These are phyloP conservation scores for Saturnispora saitoi DNA, from an alignment of 805 yeast species.

Conservation along the genomic window DNA sequence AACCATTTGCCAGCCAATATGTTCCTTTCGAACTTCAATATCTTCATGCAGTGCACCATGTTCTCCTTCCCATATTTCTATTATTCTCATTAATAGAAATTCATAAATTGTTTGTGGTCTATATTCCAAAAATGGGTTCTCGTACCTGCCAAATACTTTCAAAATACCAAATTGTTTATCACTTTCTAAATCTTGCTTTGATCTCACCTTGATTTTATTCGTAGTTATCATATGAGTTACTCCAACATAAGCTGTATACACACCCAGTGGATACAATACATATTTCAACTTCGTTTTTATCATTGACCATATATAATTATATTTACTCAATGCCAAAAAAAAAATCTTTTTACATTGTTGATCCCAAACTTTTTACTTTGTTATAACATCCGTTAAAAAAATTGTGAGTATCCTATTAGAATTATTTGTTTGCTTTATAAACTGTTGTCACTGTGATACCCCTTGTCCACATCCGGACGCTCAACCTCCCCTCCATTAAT, in stretches of 20 bases:
- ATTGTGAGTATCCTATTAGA: too few species aligned
- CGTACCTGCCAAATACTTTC: slow-evolving; percentile 67
- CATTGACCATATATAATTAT: neutral
- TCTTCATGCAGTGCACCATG: slow-evolving; percentile 52
- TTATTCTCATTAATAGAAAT: slow-evolving; percentile 62
- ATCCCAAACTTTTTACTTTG: too few species aligned
- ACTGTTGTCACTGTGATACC: slow-evolving; percentile 5
- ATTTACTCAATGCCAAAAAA: neutral
- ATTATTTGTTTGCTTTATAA: neutral
- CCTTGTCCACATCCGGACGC: slow-evolving; percentile 2
- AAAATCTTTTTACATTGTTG: neutral
- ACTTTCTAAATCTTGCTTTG: neutral
- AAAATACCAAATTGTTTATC: slow-evolving; percentile 35
- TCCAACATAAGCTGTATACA: slow-evolving; percentile 60
- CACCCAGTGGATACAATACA: slow-evolving; percentile 33
- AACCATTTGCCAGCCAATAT: slow-evolving; percentile 57
- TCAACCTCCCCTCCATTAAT: slow-evolving; percentile 10
- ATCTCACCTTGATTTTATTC: slow-evolving; percentile 13
- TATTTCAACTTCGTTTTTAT: slow-evolving; percentile 15
- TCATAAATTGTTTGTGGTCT: slow-evolving; percentile 85
- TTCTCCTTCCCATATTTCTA: slow-evolving; percentile 42
- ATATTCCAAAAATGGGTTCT: slow-evolving; percentile 86
- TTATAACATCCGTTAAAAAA: neutral
- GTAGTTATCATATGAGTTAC: slow-evolving; percentile 47
- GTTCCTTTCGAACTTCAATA: slow-evolving; percentile 37